Percentiles rank a stretch among this genome's conserved stretches.
Evolutionary conservation across 345 rosid species (phyloP).

Genomic region (Diplotaxis tenuifolia): DNA sequence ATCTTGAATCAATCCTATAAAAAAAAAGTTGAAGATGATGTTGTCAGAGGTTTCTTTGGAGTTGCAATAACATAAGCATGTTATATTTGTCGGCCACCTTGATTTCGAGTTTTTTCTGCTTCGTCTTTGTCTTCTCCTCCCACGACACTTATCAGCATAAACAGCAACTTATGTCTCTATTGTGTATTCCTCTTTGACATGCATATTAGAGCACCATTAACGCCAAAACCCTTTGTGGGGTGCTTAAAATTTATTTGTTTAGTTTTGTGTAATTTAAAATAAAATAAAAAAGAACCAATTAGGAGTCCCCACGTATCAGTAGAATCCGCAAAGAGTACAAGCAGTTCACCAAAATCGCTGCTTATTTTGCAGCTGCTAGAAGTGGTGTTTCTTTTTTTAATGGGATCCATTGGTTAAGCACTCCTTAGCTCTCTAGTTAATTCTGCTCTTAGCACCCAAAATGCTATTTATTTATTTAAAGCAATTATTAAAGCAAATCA

Average conservation of each 20-base stretch:
- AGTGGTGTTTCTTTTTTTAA: too few relatives aligned
- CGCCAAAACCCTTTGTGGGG: too few relatives aligned
- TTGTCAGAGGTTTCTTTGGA: conserved; percentile 23
- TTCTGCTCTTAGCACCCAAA: conserved; percentile 21
- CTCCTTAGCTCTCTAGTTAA: too few relatives aligned
- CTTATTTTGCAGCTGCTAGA: too few relatives aligned
- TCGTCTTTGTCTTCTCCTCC: conserved; percentile 36
- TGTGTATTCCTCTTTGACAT: conserved; percentile 29
- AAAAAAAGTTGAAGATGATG: neutral
- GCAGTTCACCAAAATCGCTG: too few relatives aligned
- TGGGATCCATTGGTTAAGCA: too few relatives aligned
- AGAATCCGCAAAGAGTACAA: too few relatives aligned
- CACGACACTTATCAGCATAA: conserved; percentile 35
- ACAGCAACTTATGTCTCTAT: conserved; percentile 31
- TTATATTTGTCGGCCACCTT: conserved; percentile 45
- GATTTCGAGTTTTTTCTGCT: conserved; percentile 20
- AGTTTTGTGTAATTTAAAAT: too few relatives aligned
- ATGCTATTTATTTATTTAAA: neutral
- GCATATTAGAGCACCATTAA: too few relatives aligned
- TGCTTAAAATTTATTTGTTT: too few relatives aligned
- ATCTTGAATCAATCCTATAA: conserved; percentile 18
- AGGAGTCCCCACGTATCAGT: too few relatives aligned
- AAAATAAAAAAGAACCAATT: too few relatives aligned
- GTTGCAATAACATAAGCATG: conserved; percentile 41
- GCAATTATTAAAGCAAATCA: conserved; percentile 12